phyloP scores from a whole-genome alignment of 345 rosid species.

The Ceriops decandra region DNA sequence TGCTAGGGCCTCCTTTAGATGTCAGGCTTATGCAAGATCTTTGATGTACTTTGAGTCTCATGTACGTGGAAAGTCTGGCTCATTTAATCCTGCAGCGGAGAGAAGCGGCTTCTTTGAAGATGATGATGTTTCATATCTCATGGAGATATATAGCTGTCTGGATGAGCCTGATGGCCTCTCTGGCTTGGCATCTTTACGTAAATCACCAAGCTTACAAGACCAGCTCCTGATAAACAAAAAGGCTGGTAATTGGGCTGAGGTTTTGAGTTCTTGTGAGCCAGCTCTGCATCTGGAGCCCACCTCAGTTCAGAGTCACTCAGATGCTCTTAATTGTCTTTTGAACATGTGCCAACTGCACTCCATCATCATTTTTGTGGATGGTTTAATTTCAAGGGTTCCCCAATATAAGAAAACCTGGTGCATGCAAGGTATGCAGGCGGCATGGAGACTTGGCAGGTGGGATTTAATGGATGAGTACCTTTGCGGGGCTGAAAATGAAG shows the following conservation, averaged over 20 bases:
- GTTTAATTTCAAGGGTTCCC: conserved; percentile 84
- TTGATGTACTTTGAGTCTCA: conserved; percentile 95
- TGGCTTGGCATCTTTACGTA: conserved; percentile 85
- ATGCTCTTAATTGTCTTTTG: conserved; percentile 83
- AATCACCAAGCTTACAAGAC: conserved; percentile 77
- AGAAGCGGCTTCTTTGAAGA: conserved; percentile 82
- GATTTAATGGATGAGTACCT: conserved; percentile 97
- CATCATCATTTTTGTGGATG: conserved; percentile 94
- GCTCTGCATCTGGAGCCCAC: conserved; percentile 94
- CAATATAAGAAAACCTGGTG: conserved; percentile 94
- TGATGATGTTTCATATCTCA: conserved; percentile 82
- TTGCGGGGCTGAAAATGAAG: conserved; percentile 76
- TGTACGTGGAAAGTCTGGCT: conserved; percentile 78
- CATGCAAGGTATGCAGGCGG: conserved; percentile 99
- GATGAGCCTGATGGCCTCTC: conserved; percentile 95
- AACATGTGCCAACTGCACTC: conserved; percentile 99
- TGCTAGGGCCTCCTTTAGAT: conserved; percentile 83
- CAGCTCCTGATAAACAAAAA: conserved; percentile 79
- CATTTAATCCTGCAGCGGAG: conserved; percentile 93
- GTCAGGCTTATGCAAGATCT: conserved; percentile 95
- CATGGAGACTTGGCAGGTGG: conserved; percentile 99
- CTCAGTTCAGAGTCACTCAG: conserved; percentile 89
- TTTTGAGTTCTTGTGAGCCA: conserved; percentile 88
- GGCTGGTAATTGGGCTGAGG: conserved; percentile 96
- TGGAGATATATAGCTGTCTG: conserved; percentile 89